phyloP scores from a whole-genome alignment of 768 basidiomycete species.

The Cystoderma amianthinum region DNA sequence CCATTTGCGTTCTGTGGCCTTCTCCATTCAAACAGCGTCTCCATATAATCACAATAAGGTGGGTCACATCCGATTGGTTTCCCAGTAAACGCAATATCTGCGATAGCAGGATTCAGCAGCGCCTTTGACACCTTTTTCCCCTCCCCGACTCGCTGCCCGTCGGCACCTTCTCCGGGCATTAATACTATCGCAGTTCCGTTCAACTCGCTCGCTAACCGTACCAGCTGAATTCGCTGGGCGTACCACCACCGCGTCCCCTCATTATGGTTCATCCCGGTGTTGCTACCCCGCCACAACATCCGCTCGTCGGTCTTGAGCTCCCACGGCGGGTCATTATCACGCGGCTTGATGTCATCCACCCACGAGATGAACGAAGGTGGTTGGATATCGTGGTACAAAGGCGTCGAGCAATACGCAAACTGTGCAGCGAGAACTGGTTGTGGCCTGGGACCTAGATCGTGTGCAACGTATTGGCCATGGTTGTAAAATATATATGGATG shows the following conservation, averaged over 20 bases:
- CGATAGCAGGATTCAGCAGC: constrained; percentile 36
- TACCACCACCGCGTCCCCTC: constrained; percentile 31
- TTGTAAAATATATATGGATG: constrained; percentile 28
- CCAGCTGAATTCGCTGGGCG: constrained; percentile 37
- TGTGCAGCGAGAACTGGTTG: constrained; percentile 26
- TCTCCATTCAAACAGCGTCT: constrained; percentile 39
- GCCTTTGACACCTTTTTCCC: constrained; percentile 22
- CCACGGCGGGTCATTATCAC: constrained; percentile 50
- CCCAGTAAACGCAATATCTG: constrained; percentile 51
- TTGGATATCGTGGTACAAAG: constrained; percentile 40
- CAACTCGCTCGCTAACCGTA: constrained; percentile 27
- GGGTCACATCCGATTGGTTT: constrained; percentile 31
- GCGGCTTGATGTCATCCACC: constrained; percentile 21
- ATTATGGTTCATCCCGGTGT: constrained; percentile 47
- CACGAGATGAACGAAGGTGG: constrained; percentile 32
- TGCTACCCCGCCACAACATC: constrained; percentile 63
- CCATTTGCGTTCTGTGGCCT: constrained; percentile 22
- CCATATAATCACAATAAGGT: constrained; percentile 33
- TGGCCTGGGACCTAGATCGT: constrained; percentile 27
- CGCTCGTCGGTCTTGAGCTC: constrained; percentile 49
- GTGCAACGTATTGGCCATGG: constrained; percentile 38
- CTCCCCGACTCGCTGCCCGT: constrained; percentile 20
- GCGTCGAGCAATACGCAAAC: constrained; percentile 37
- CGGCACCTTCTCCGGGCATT: constrained; percentile 12
- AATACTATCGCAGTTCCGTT: constrained; percentile 27